phyloP scores from a whole-genome alignment of 441 rosid genomes.

The Erodium texanum region DNA sequence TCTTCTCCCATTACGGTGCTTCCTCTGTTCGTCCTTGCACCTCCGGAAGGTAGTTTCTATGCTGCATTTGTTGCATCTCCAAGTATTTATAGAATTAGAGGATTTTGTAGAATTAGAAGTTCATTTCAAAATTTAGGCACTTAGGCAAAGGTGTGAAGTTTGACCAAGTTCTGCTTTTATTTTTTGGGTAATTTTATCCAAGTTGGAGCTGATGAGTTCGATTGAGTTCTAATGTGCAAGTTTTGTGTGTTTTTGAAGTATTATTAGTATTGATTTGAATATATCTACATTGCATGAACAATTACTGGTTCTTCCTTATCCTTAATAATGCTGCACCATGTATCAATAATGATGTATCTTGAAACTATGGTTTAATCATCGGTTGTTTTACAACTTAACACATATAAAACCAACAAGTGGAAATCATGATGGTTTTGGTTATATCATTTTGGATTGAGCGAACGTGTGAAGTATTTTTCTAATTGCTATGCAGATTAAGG shows the following conservation, averaged over 20 bases:
- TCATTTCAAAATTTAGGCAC: not conserved
- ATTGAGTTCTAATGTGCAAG: not conserved
- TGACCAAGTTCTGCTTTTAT: not conserved
- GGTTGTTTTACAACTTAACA: not conserved
- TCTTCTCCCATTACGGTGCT: constrained; percentile 76
- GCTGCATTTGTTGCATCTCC: not conserved
- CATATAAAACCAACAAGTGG: not conserved
- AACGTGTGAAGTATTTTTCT: not conserved
- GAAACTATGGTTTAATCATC: not conserved
- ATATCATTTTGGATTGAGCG: not conserved
- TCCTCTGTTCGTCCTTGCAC: constrained; percentile 66
- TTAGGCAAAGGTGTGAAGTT: not conserved
- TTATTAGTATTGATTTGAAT: not conserved
- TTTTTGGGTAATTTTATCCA: not conserved
- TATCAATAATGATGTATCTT: not conserved
- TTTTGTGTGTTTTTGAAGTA: not conserved
- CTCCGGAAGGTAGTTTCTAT: constrained; percentile 42
- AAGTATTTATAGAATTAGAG: not conserved
- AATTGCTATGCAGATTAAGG: constrained; percentile 39
- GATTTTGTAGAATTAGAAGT: not conserved
- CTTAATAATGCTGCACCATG: not conserved
- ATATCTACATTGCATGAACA: too few relatives aligned
- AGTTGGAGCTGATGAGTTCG: not conserved
- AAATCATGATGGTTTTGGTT: not conserved
- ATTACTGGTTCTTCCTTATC: not conserved